Evolutionary conservation across 1,284 basidiomycete species (phyloP).

Genomic region (Pseudozyma sp.): DNA sequence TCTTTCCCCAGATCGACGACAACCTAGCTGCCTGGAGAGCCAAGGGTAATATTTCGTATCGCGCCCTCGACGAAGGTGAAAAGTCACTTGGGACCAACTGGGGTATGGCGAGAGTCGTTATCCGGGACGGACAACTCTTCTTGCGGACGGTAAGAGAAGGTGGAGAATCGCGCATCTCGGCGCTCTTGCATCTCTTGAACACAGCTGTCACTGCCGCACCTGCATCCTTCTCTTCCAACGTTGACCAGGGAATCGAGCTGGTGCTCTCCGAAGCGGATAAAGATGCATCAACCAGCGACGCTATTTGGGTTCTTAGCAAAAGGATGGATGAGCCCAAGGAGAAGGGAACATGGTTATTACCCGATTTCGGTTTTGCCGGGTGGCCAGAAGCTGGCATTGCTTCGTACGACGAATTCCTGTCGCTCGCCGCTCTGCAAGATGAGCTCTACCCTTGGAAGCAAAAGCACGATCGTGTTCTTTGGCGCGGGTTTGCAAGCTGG

Average conservation of each 20-base stretch:
- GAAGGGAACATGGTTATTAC: slow-evolving; percentile 44
- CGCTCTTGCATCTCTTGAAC: slow-evolving; percentile 41
- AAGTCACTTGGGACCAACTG: slow-evolving; percentile 11
- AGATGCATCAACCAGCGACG: slow-evolving; percentile 33
- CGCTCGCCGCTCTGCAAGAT: slow-evolving; percentile 35
- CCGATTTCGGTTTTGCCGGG: slow-evolving; percentile 58
- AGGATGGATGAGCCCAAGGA: slow-evolving; percentile 14
- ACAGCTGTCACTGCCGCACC: slow-evolving; percentile 39
- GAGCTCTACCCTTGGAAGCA: slow-evolving; percentile 30
- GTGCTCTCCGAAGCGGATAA: slow-evolving; percentile 51
- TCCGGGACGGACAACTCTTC: slow-evolving; percentile 50
- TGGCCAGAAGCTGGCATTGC: slow-evolving; percentile 59
- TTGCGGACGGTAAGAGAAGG: slow-evolving; percentile 46
- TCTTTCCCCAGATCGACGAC: slow-evolving; percentile 52
- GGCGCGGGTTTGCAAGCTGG: slow-evolving; percentile 48
- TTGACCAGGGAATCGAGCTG: slow-evolving; percentile 32
- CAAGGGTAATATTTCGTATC: slow-evolving; percentile 42
- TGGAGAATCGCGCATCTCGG: slow-evolving; percentile 47
- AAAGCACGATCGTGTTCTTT: slow-evolving; percentile 40
- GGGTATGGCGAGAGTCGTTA: slow-evolving; percentile 46
- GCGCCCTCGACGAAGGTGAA: slow-evolving; percentile 41
- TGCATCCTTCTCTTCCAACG: background rate
- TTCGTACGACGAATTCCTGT: slow-evolving; percentile 47
- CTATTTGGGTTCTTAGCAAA: slow-evolving; percentile 46
- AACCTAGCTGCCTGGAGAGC: slow-evolving; percentile 36